Evolutionary conservation across 345 rosid species (phyloP).

Genomic region (Nephelium lappaceum): DNA sequence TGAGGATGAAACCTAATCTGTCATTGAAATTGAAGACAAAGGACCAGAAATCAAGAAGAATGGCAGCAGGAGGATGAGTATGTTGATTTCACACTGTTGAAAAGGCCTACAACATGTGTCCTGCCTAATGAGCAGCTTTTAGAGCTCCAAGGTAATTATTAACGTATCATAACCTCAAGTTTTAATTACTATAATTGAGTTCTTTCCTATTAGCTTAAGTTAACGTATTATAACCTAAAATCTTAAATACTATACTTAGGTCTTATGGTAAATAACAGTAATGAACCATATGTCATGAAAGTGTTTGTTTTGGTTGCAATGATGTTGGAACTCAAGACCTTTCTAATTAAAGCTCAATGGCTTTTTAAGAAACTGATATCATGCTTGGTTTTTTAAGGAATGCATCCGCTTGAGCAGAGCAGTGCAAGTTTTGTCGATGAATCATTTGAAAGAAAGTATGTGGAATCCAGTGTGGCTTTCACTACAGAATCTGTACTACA

Average conservation of each 20-base stretch:
- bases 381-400: conserved; percentile 50
- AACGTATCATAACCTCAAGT: no score
- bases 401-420: conserved; percentile 47
- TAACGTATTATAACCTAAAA: no score
- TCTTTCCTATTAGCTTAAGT: no score
- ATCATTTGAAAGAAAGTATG: conserved; percentile 26
- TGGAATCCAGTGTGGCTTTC: conserved; percentile 32
- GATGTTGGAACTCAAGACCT: background rate
- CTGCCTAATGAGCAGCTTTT: conserved; percentile 21
- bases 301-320: conserved; percentile 1
- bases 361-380: conserved; percentile 26
- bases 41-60: conserved; percentile 46
- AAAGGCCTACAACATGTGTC: conserved; percentile 46
- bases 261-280: conserved; percentile 22
- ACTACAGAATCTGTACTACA: conserved; percentile 46
- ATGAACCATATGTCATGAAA: conserved; percentile 20
- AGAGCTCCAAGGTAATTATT: no score
- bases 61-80: conserved; percentile 20
- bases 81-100: conserved; percentile 51
- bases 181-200: no score
- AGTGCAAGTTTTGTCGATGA: conserved; percentile 33
- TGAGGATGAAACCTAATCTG: conserved; percentile 67
- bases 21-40: conserved; percentile 56
- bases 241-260: no score
- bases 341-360: background rate